Conservation (phyloP, 139 green algal species). For the Edaphochlamys debaryana region DNA sequence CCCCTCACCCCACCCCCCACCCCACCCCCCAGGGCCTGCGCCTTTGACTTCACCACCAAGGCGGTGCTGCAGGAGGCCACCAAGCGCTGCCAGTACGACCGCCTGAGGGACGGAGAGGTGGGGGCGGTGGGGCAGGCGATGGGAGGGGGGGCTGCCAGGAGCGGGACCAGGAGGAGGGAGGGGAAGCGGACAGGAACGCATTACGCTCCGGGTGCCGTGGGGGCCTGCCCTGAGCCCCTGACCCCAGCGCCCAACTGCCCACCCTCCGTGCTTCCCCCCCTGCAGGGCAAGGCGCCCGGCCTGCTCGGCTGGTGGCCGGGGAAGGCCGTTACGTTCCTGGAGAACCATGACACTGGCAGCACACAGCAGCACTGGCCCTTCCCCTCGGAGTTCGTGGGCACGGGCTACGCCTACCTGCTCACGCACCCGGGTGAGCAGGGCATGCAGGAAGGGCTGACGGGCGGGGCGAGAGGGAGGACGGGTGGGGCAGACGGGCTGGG, state of each 20-base stretch:
- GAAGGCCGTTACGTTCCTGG: slow-evolving; percentile 80
- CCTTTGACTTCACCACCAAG: slow-evolving; percentile 96
- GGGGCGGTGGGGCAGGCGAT: too few relatives aligned
- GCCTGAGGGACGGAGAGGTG: slow-evolving; percentile 50
- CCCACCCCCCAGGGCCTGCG: slow-evolving; percentile 49
- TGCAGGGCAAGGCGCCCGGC: slow-evolving; percentile 78
- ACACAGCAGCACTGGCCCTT: slow-evolving; percentile 76
- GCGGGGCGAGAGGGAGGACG: too few relatives aligned
- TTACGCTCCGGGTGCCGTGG: too few relatives aligned
- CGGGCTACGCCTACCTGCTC: slow-evolving; percentile 95
- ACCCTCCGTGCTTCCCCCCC: too few relatives aligned
- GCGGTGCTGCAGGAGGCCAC: slow-evolving; percentile 69
- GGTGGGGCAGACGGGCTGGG: not conserved
- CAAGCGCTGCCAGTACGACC: slow-evolving; percentile 63
- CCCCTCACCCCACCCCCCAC: not conserved
- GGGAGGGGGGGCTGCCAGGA: slow-evolving; percentile 52
- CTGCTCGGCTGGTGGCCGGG: slow-evolving; percentile 91
- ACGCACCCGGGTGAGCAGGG: slow-evolving; percentile 86
- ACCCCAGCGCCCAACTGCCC: too few relatives aligned
- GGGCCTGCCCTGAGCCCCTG: too few relatives aligned
- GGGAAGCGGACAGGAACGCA: too few relatives aligned
- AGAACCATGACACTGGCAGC: slow-evolving; percentile 85
- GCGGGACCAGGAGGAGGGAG: slow-evolving; percentile 70
- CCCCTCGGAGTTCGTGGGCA: slow-evolving; percentile 65
- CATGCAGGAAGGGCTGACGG: not conserved